phyloP scores from a whole-genome alignment of 2,329 filamentous ascomycete genomes.

The Arthrinium phaeospermum region DNA sequence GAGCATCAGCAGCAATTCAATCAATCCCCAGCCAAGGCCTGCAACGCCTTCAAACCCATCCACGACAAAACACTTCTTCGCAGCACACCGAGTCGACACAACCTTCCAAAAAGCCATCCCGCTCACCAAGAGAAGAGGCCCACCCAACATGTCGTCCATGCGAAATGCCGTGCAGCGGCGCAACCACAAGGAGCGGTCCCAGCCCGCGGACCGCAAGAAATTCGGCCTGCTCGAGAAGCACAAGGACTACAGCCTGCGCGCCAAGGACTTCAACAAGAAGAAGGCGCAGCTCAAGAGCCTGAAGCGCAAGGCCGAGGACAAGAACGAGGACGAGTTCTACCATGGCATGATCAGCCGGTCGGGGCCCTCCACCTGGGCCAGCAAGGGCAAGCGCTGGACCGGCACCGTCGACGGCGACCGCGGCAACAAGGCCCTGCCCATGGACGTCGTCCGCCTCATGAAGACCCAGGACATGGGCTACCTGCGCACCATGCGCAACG shows the following conservation, averaged over 20 bases:
- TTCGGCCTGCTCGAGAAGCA: conserved; percentile 95
- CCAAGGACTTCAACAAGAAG: conserved; percentile 70
- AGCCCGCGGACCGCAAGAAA: conserved; percentile 81
- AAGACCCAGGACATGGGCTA: conserved; percentile 75
- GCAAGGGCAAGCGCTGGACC: conserved; percentile 56
- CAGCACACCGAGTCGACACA: not conserved
- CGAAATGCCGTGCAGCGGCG: conserved; percentile 21
- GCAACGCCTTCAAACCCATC: not conserved
- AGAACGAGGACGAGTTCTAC: conserved; percentile 77
- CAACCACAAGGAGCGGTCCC: conserved; percentile 82
- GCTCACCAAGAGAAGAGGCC: not conserved
- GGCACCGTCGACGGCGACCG: conserved; percentile 64
- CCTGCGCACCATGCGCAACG: conserved; percentile 65
- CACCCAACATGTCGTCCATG: conserved; percentile 15
- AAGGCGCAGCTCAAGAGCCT: conserved; percentile 65
- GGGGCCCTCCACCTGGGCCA: conserved; percentile 57
- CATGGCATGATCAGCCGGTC: conserved; percentile 70
- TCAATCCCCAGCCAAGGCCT: not conserved
- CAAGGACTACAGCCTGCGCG: conserved; percentile 76
- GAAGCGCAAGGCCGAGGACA: conserved; percentile 65
- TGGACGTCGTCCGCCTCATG: conserved; percentile 65
- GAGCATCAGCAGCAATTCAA: conserved; percentile 13
- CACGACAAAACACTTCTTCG: not conserved
- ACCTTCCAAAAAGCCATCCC: not conserved
- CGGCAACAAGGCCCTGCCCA: conserved; percentile 59